Percentiles rank a stretch among this genome's conserved stretches.
These are phyloP conservation scores for Tetrapyrgos nigripes DNA, from an alignment of 1,284 basidiomycete species.

Conservation along the genomic window DNA sequence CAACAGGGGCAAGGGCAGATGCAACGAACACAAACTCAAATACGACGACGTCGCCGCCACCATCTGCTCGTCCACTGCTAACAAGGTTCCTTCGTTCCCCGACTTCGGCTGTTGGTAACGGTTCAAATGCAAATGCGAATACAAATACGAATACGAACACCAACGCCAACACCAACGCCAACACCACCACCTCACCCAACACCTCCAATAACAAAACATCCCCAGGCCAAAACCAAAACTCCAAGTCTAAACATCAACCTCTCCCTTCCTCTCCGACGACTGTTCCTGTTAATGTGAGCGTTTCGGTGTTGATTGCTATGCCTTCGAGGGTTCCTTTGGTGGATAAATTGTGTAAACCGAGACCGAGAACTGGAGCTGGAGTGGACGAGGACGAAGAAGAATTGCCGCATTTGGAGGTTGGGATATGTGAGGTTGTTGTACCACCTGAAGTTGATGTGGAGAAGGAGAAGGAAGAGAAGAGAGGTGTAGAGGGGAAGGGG, in stretches of 20 bases:
- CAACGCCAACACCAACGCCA: background rate
- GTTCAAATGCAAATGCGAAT: too few relatives aligned
- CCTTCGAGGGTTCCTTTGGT: slow-evolving; percentile 1
- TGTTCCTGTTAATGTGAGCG: background rate
- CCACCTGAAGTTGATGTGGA: background rate
- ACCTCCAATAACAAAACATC: background rate
- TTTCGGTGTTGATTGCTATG: slow-evolving; percentile 16
- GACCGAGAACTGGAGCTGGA: background rate
- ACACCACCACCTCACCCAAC: too few relatives aligned
- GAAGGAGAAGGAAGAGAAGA: background rate
- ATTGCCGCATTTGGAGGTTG: slow-evolving; percentile 14
- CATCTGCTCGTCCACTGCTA: too few relatives aligned
- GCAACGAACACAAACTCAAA: background rate
- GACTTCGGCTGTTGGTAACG: too few relatives aligned
- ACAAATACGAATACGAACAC: too few relatives aligned
- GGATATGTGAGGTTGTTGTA: slow-evolving; percentile 9
- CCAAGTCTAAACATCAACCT: background rate
- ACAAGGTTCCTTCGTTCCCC: background rate
- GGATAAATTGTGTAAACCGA: background rate
- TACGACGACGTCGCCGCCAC: too few relatives aligned
- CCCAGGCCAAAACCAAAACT: background rate
- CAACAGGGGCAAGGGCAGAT: background rate
- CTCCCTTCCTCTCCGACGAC: background rate
- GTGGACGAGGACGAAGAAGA: slow-evolving; percentile 9
- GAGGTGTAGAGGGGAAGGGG: background rate